Conservation (phyloP, 2,329 filamentous ascomycete genomes). For the Penicillium sp. region DNA sequence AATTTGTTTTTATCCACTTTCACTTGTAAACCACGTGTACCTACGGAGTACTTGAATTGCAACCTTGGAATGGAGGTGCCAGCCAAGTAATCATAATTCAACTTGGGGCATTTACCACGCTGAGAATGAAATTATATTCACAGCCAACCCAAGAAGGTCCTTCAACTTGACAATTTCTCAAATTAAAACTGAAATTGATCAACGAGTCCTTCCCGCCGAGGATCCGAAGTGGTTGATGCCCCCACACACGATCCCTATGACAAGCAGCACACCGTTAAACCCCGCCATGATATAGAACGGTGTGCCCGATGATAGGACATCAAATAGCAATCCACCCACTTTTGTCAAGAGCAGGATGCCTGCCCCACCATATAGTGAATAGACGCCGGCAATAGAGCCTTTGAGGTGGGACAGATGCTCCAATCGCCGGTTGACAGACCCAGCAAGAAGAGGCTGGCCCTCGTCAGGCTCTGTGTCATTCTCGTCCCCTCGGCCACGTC, state of each 20-base stretch:
- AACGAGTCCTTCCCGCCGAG: conserved; percentile 6
- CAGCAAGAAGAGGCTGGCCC: conserved; percentile 31
- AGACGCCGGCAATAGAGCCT: conserved; percentile 90
- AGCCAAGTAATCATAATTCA: background rate
- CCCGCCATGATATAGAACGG: conserved; percentile 93
- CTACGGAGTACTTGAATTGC: background rate
- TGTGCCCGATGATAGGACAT: conserved; percentile 67
- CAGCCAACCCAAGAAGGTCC: background rate
- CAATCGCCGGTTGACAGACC: conserved; percentile 20
- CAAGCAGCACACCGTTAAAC: conserved; percentile 74
- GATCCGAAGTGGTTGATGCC: conserved; percentile 22
- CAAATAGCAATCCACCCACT: conserved; percentile 81
- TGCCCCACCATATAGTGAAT: conserved; percentile 83
- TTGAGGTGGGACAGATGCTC: conserved; percentile 63
- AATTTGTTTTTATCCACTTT: background rate
- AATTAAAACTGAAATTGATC: background rate
- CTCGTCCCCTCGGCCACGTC: conserved; percentile 6
- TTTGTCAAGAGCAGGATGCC: conserved; percentile 92
- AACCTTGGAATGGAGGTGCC: background rate
- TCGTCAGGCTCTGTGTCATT: conserved; percentile 22
- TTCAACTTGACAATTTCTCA: background rate
- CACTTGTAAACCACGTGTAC: background rate
- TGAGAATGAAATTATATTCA: background rate
- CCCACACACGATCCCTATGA: conserved; percentile 32
- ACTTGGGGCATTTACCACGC: background rate